Conservation (phyloP, 768 basidiomycete species). For the Hemileccinum impolitum region DNA sequence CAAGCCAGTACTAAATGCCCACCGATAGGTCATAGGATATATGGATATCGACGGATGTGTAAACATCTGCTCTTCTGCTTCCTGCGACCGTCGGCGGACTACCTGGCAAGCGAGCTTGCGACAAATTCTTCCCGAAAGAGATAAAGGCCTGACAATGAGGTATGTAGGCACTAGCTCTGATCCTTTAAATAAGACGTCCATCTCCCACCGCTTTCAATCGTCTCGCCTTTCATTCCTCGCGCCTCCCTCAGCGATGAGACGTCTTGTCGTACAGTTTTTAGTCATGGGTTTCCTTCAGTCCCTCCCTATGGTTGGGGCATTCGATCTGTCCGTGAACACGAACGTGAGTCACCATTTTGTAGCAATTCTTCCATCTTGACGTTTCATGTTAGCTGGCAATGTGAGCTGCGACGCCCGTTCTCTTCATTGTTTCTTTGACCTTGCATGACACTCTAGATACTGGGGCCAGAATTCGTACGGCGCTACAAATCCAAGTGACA, state of each 20-base stretch:
- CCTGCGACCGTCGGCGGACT: background rate
- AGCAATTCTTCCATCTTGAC: background rate
- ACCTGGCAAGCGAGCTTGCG: background rate
- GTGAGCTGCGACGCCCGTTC: slow-evolving; percentile 1
- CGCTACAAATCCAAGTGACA: slow-evolving; percentile 28
- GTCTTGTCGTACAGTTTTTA: background rate
- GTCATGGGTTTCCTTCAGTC: background rate
- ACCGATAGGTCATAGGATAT: background rate
- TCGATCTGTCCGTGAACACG: slow-evolving; percentile 16
- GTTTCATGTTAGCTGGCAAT: slow-evolving; percentile 15
- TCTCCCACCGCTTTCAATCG: background rate
- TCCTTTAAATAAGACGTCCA: background rate
- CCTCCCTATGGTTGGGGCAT: slow-evolving; percentile 9
- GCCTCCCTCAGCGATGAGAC: background rate
- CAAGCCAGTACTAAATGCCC: background rate
- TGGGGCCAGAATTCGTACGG: slow-evolving; percentile 41
- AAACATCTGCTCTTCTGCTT: slow-evolving; percentile 1
- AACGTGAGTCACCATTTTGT: slow-evolving; percentile 14
- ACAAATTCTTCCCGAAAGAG: background rate
- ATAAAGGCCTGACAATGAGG: slow-evolving; percentile 9
- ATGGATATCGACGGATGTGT: slow-evolving; percentile 3
- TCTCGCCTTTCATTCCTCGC: background rate
- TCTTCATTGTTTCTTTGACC: background rate
- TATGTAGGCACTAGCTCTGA: background rate
- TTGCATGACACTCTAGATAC: slow-evolving; percentile 19